Evolutionary conservation across 1,284 basidiomycete species (phyloP), one percentile per base, ranked within the genome.

Genomic region (Rhizoctonia solani): DNA sequence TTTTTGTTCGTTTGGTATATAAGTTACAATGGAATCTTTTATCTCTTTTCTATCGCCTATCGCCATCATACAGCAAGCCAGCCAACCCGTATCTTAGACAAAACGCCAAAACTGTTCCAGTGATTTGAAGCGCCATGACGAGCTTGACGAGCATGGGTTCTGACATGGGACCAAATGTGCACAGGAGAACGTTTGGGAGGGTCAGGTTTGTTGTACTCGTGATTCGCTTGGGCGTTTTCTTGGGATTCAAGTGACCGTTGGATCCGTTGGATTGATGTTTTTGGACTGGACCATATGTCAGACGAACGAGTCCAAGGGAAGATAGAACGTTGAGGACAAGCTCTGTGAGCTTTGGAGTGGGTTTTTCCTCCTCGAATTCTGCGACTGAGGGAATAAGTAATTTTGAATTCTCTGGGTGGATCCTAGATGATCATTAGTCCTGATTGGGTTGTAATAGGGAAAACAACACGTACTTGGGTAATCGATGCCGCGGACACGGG

Each of bases 401-500:
- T 68, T 56, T 52, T 1, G 89, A 88, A 0, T 89, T 89, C 16
- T 85, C 78, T 2, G 80, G 74, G 73, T 95, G 87, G 74, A 91
- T 89, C 70, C 93, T 94, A 70, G 25, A 27, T 41, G 9, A 13
- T 55, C 19, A 14, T 41, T 9, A 67, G n/a, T n/a, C 37, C 9
- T n/a, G n/a, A n/a, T n/a, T 32, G n/a, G n/a, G n/a, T n/a, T n/a
- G 41, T 16, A 34, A 21, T 16, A 19, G 29, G 39, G 68, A 29
- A 44, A 56, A 65, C 9, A 2, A 25, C 27, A 77, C 82, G 70
- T 75, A 93, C 92, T 86, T 84, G 59, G 97, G 97, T 14, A 99
- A 83, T 30, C 97, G 85, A 78, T 99, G 97, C 47, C 97, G 81
- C 1, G 97, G 97, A 74, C 95, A 98, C 0, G 91, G 90, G 5